Evolutionary conservation across 75 land plant genomes (phyloP).

Genomic region (Isoetes taiwanensis): DNA sequence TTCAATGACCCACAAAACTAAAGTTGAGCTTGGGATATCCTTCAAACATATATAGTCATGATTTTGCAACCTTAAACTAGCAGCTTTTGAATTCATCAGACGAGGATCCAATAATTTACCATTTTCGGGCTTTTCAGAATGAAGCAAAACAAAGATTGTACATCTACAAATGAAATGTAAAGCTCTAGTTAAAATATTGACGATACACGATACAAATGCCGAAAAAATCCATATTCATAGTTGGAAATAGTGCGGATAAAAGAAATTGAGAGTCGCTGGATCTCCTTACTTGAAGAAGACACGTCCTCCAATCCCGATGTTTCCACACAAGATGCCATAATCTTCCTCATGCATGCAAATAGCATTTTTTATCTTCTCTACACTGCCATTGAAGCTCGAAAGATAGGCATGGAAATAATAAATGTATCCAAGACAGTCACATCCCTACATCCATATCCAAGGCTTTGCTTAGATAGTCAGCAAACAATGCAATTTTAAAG

Average conservation of each 20-base stretch:
- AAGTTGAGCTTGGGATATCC: too few relatives aligned
- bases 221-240: conserved; percentile 95
- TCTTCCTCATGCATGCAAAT: conserved; percentile 99
- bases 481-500: too few relatives aligned
- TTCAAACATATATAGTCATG: too few relatives aligned
- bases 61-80: too few relatives aligned
- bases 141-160: too few relatives aligned
- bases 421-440: conserved; percentile 89
- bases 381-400: conserved; percentile 86
- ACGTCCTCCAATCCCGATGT: conserved; percentile 98
- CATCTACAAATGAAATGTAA: too few relatives aligned
- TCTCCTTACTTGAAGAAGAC: conserved; percentile 78
- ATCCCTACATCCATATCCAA: conserved; percentile 56
- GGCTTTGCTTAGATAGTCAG: too few relatives aligned
- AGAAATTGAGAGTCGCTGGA: conserved; percentile 77
- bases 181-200: background rate
- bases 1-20: too few relatives aligned
- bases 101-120: too few relatives aligned
- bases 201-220: conserved; percentile 97
- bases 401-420: conserved; percentile 98
- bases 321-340: conserved; percentile 94
- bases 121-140: too few relatives aligned
- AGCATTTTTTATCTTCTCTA: conserved; percentile 91
- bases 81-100: too few relatives aligned
- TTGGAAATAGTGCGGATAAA: conserved; percentile 97